Evolutionary conservation across 805 yeast genomes (phyloP).

Genomic region (Huiozyma sinensis): DNA sequence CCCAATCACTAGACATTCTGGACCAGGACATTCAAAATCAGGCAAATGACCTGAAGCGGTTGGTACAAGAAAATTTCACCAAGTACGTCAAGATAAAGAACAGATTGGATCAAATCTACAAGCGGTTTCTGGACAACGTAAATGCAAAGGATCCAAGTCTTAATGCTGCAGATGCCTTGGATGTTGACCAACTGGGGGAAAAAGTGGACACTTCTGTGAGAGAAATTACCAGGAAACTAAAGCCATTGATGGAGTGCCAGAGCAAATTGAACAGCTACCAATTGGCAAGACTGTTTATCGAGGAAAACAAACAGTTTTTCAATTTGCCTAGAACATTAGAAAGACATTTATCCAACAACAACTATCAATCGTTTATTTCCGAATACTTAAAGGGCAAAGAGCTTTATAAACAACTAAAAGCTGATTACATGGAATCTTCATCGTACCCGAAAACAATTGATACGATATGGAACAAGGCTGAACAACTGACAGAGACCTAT

Average conservation of each 20-base stretch:
- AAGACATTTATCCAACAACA: constrained; percentile 35
- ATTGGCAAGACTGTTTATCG: constrained; percentile 40
- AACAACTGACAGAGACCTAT: constrained; percentile 42
- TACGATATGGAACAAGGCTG: constrained; percentile 48
- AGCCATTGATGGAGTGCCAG: constrained; percentile 48
- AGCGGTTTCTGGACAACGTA: constrained; percentile 33
- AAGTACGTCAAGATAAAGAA: constrained; percentile 57
- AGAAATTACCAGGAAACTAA: constrained; percentile 41
- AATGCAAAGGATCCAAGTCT: constrained; percentile 8
- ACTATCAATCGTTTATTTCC: constrained; percentile 46
- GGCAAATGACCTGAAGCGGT: constrained; percentile 37
- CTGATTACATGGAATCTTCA: background rate
- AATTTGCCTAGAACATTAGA: constrained; percentile 45
- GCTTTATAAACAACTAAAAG: constrained; percentile 11
- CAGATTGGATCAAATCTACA: constrained; percentile 48
- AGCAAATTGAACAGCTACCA: constrained; percentile 39
- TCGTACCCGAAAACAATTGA: constrained; percentile 29
- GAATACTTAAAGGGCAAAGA: constrained; percentile 46
- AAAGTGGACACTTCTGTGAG: constrained; percentile 40
- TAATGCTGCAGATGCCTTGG: constrained; percentile 12
- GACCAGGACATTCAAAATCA: constrained; percentile 40
- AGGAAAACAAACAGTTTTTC: constrained; percentile 42
- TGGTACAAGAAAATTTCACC: constrained; percentile 51
- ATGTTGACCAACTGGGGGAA: constrained; percentile 30
- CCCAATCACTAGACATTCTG: constrained; percentile 36